Conservation (phyloP, 768 basidiomycete species). For the Rhizopogon salebrosus region DNA sequence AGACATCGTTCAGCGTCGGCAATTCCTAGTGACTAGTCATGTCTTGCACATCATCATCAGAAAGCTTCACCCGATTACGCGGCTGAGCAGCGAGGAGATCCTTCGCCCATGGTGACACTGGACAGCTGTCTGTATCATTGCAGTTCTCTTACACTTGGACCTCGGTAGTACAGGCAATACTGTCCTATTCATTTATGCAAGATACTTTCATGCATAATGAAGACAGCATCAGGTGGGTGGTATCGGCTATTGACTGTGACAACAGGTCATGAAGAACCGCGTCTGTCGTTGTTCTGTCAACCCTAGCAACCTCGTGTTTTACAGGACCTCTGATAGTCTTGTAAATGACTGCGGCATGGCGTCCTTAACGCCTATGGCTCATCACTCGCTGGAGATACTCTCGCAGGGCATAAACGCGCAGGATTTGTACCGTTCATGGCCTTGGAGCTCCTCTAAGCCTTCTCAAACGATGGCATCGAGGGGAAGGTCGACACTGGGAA, state of each 20-base stretch:
- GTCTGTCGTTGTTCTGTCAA: conserved; percentile 4
- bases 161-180: too few relatives aligned
- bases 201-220: too few relatives aligned
- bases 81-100: neutral
- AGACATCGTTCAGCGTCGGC: neutral
- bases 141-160: too few relatives aligned
- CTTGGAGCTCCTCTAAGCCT: conserved; percentile 5
- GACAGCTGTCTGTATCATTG: too few relatives aligned
- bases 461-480: neutral
- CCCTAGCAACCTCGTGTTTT: conserved; percentile 3
- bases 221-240: too few relatives aligned
- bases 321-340: too few relatives aligned
- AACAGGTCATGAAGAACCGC: neutral
- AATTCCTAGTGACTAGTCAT: too few relatives aligned
- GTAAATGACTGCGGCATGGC: too few relatives aligned
- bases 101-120: conserved; percentile 3
- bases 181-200: too few relatives aligned
- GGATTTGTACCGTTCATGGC: conserved; percentile 8
- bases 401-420: neutral
- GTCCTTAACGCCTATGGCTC: conserved; percentile 8
- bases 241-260: neutral
- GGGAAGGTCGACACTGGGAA: neutral
- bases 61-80: neutral
- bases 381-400: neutral
- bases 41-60: neutral